Evolutionary conservation across 257 asterid species (phyloP), one percentile per base, ranked within the genome.

Genomic region (Orobanche coerulescens): DNA sequence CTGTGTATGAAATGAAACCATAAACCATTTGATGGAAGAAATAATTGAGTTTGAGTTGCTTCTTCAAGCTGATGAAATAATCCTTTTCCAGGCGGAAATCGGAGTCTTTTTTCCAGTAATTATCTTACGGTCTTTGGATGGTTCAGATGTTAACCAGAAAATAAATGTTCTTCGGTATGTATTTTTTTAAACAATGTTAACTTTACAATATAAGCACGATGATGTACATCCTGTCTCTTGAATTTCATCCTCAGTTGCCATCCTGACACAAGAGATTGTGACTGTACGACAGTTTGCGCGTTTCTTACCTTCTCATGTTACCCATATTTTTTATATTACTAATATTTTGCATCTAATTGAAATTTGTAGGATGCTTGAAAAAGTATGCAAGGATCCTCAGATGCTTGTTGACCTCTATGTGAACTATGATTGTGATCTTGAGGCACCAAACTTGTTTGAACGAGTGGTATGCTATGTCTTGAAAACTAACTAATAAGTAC

Each of bases 381-480:
- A 84, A 74, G 83, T 82, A 39, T 89, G 95, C 90, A 86, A 79
- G 83, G 95, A 87, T 76, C 73, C 95, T 70, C 99, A 93, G 82
- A 83, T 87, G 97, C 91, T 93, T 76, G 94, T 93, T 34, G 99
- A 89, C 83, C 82, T 93, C 46, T 93, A 79, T 67, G 95, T 93
- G 82, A 93, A 93, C 76, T 93, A 93, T 73, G 99, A 93, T 67
- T 93, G 99, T 83, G 99, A 89, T 79, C 96, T 93, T 61, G 84
- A 89, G 69, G 94, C 97, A 30, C 94, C 99, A 36, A 93, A 93
- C 78, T 80, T 93, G 70, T 93, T 89, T 82, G 99, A 93, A 69
- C 78, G 84, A 68, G 87, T 79, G 91, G 99, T 89, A 68, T 66
- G 81, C 31, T 54, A 76, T 58, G 13, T 64, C 62, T 57, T 47